phyloP scores from a whole-genome alignment of 2,329 filamentous ascomycete genomes.

The Cladophialophora bantiana region DNA sequence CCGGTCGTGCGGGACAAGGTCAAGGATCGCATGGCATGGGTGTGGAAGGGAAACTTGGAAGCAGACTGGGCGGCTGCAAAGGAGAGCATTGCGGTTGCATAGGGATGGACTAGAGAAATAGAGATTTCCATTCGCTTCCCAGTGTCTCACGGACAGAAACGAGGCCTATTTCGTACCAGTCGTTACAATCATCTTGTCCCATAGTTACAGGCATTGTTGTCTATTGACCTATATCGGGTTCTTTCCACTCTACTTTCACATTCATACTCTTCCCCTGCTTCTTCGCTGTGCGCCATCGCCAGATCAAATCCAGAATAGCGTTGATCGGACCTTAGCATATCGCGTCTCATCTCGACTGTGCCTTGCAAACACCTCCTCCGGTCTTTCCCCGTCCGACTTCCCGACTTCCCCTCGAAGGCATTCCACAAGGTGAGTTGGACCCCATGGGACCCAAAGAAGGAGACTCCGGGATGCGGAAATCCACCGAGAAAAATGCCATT shows the following conservation, averaged over 20 bases:
- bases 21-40: slow-evolving; percentile 18
- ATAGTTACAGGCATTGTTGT: background rate
- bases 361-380: background rate
- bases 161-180: too few species aligned
- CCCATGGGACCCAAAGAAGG: background rate
- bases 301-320: background rate
- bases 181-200: background rate
- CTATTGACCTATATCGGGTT: background rate
- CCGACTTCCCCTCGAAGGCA: slow-evolving; percentile 1
- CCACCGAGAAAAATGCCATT: background rate
- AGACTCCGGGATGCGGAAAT: slow-evolving; percentile 3
- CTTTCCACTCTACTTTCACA: background rate
- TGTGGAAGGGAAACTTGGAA: slow-evolving; percentile 18
- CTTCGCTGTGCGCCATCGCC: background rate
- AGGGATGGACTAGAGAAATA: background rate
- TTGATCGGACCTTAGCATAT: background rate
- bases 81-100: background rate
- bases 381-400: background rate
- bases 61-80: slow-evolving; percentile 17
- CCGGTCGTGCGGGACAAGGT: slow-evolving; percentile 18
- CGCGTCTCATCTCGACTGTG: too few species aligned
- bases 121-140: background rate
- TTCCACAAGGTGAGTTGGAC: background rate
- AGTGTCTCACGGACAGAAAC: background rate
- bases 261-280: background rate